Evolutionary conservation across 139 green algal species (phyloP).

Genomic region (Picochlorum sp.): DNA sequence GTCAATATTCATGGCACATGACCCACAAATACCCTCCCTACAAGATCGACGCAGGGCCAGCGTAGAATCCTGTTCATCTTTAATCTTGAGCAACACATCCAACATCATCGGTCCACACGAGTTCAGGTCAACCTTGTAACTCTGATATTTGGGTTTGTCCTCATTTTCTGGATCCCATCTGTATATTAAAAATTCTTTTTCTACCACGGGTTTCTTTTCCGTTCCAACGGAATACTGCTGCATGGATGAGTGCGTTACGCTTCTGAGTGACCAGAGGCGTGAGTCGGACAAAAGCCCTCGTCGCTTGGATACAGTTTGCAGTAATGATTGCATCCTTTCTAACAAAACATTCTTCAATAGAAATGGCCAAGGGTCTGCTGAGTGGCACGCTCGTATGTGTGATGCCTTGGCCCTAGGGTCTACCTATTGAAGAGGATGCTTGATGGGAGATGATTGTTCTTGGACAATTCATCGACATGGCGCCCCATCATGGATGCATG

Average conservation of each 20-base stretch:
- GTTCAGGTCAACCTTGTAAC: constrained; percentile 92
- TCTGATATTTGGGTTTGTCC: constrained; percentile 77
- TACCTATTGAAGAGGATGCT: no score
- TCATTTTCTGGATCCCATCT: constrained; percentile 80
- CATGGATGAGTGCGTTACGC: neutral
- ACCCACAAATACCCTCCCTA: constrained; percentile 97
- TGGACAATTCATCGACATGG: no score
- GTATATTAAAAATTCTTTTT: constrained; percentile 87
- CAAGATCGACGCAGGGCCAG: constrained; percentile 88
- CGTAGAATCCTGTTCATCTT: constrained; percentile 92
- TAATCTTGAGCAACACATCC: constrained; percentile 98
- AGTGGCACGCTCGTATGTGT: no score
- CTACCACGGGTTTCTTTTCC: constrained; percentile 38
- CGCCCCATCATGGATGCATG: no score
- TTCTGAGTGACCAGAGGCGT: neutral
- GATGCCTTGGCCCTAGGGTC: no score
- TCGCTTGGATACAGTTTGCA: no score
- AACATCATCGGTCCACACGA: constrained; percentile 95
- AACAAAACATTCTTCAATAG: no score
- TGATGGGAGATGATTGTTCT: no score
- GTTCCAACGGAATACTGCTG: neutral
- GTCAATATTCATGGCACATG: constrained; percentile 99
- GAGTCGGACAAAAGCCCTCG: neutral
- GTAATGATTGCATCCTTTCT: no score
- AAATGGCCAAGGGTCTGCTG: no score